Conservation (phyloP, 345 rosid species). For the Boechera stricta region DNA sequence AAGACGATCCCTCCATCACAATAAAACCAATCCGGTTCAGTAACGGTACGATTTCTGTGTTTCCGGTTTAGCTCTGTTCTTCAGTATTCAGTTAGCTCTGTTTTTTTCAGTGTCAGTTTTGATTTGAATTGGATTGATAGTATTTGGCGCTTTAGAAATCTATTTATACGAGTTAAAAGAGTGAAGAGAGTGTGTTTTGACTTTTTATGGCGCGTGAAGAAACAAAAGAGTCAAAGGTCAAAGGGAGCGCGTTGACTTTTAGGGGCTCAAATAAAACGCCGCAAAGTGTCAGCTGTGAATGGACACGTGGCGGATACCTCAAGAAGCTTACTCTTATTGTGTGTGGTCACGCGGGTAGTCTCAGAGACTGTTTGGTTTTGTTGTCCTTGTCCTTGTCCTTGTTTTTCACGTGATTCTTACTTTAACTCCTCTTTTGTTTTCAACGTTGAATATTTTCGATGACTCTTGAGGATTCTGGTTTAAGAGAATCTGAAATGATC, state of each 20-base stretch:
- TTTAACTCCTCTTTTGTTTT: background rate
- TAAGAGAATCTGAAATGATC: background rate
- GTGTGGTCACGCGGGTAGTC: conserved; percentile 31
- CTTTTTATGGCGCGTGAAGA: conserved; percentile 34
- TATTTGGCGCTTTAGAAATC: conserved; percentile 18
- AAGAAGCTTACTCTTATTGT: conserved; percentile 4
- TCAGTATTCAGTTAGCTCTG: background rate
- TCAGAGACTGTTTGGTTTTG: background rate
- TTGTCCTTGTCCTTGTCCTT: conserved; percentile 20
- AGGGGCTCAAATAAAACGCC: conserved; percentile 17
- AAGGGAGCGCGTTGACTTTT: conserved; percentile 25
- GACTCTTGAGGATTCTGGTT: background rate
- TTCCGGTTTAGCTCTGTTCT: conserved; percentile 16
- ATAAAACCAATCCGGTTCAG: background rate
- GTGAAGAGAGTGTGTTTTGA: conserved; percentile 38
- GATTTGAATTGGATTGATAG: conserved; percentile 8
- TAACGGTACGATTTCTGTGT: background rate
- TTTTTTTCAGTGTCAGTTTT: background rate
- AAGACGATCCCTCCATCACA: conserved; percentile 31
- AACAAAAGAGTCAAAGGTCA: conserved; percentile 14
- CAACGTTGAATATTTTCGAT: conserved; percentile 15
- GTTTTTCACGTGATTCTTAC: conserved; percentile 39
- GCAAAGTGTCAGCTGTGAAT: conserved; percentile 7
- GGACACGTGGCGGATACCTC: conserved; percentile 27
- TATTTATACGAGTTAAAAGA: conserved; percentile 25